Base-by-base conservation (phyloP, 2,329 filamentous ascomycete genomes). In the Aspergillus nomiae region DNA sequence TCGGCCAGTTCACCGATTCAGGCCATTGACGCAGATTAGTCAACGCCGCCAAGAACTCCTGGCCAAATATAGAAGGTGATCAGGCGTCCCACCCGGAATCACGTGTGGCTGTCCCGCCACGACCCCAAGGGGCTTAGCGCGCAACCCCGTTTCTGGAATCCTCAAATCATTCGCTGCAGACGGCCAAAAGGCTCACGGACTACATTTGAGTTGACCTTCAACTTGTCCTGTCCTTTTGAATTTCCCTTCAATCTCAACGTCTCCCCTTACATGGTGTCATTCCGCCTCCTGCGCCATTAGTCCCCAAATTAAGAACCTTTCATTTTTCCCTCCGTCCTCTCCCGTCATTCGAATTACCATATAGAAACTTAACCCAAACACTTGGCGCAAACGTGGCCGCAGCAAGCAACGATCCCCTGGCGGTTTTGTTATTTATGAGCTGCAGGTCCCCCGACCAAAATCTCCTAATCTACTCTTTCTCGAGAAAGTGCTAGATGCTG, bases 341-440 rank as follows among this genome's bases (percentile, higher is more conserved):
- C n/a, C 28, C 21, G 38, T 46, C 28, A 58, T 58, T 58, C 8
- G 28, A 9, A 58, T 58, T 58, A 28, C 56, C 24, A 41, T 46
- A 58, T 58, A 24, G 56, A 45, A 58, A 58, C 56, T 8, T 43
- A 36, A 19, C 16, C 16, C 46, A 21, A 53, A 30, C 16, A n/a
- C 41, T 57, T 57, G 55, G 55, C 55, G 58, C 50, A 54, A 46
- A 55, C 58, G 58, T 60, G 50, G 36, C 50, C 58, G 48, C 48
- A 38, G 48, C 48, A 43, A 34, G 21, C 21, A 54, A 32, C 24
- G 16, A 28, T 30, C 38, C 55, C 55, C 55, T n/a, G 38, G 36
- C 11, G 32, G 51, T 55, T 21, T 21, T 45, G 38, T 41, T 38
- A 55, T 55, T 45, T 28, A 60, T 41, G 50, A 30, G 48, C 51